Conservation (phyloP, 2,329 filamentous ascomycete genomes). For the Colletotrichum horii region DNA sequence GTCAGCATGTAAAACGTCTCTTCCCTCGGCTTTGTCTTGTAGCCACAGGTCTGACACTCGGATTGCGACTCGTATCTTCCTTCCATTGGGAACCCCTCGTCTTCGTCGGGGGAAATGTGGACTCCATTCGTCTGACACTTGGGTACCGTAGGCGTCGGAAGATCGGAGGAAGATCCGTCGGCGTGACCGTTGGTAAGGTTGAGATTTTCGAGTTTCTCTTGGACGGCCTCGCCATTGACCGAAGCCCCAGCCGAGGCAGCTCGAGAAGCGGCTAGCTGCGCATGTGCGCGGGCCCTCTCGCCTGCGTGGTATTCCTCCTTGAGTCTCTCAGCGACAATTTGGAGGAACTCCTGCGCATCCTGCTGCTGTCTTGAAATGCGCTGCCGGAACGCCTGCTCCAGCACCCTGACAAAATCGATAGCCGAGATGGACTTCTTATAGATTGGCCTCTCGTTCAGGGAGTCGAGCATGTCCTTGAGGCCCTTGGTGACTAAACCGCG, state of each 20-base stretch:
- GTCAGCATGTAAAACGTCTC: constrained; percentile 93
- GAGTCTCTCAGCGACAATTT: constrained; percentile 89
- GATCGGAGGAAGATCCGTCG: constrained; percentile 13
- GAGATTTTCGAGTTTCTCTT: constrained; percentile 34
- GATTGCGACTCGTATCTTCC: constrained; percentile 94
- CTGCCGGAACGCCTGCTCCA: constrained; percentile 87
- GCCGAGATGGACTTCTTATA: constrained; percentile 94
- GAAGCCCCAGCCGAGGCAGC: constrained; percentile 11
- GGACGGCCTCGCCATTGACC: constrained; percentile 28
- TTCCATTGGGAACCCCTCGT: constrained; percentile 82
- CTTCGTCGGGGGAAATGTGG: constrained; percentile 13
- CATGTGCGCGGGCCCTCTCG: constrained; percentile 70
- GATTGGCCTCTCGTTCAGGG: constrained; percentile 90
- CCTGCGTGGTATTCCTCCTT: constrained; percentile 95
- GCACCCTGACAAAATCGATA: constrained; percentile 78
- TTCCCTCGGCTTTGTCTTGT: constrained; percentile 82
- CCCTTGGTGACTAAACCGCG: constrained; percentile 83
- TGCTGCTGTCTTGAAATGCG: constrained; percentile 94
- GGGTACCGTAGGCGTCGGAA: constrained; percentile 13
- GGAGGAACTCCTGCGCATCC: constrained; percentile 96
- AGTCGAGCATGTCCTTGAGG: constrained; percentile 90
- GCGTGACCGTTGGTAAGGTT: constrained; percentile 19
- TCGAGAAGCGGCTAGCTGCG: constrained; percentile 37
- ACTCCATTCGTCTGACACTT: constrained; percentile 17
- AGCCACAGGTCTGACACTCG: constrained; percentile 87